Evolutionary conservation across 208 protist species (phyloP).

Genomic region (Acanthamoeba sp.): DNA sequence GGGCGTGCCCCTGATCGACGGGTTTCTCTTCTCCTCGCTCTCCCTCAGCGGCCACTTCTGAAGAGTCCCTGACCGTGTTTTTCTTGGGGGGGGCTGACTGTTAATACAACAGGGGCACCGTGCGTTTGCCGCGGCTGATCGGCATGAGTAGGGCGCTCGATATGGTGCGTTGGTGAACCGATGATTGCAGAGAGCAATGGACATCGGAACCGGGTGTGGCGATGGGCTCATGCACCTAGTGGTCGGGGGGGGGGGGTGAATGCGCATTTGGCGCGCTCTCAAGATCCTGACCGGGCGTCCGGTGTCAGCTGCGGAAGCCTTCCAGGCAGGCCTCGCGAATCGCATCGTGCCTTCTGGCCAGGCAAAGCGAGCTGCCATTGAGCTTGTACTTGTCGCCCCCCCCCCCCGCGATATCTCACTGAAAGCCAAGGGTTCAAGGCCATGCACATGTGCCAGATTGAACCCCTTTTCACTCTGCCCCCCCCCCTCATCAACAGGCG

Average conservation of each 20-base stretch:
- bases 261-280: no score
- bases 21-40: neutral
- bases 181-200: no score
- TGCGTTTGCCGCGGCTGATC: constrained; percentile 69
- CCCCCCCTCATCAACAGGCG: no score
- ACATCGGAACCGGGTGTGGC: no score
- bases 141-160: constrained; percentile 13
- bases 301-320: constrained; percentile 10
- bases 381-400: neutral
- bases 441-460: no score
- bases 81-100: neutral
- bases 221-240: no score
- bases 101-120: constrained; percentile 59
- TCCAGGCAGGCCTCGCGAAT: neutral
- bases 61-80: no score
- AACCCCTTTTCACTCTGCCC: no score
- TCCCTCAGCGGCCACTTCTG: neutral
- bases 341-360: neutral
- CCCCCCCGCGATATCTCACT: neutral
- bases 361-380: neutral
- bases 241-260: no score
- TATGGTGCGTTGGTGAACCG: neutral
- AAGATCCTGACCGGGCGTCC: constrained; percentile 8
- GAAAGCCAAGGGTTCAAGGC: no score
- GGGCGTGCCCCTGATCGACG: constrained; percentile 83